Evolutionary conservation across 108 stramenopile species (phyloP).

Genomic region (Skeletonema potamos): DNA sequence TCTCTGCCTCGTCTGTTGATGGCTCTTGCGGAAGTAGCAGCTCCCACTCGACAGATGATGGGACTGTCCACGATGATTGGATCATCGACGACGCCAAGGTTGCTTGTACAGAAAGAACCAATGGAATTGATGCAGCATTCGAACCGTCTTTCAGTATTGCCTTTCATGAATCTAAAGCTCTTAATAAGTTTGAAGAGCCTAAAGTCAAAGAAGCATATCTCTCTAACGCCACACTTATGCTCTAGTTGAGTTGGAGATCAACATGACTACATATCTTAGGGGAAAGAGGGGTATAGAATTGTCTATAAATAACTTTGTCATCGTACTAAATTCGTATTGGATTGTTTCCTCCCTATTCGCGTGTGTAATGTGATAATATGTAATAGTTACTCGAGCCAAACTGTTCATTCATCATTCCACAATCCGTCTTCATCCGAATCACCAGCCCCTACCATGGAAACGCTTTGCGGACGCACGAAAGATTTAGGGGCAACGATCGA

Average conservation of each 20-base stretch:
- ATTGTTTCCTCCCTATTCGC: too few species aligned
- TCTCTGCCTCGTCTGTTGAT: neutral
- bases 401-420: conserved; percentile 10
- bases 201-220: neutral
- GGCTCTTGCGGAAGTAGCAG: neutral
- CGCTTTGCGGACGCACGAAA: conserved; percentile 4
- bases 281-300: too few species aligned
- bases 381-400: too few species aligned
- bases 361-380: too few species aligned
- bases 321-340: too few species aligned
- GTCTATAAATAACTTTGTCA: too few species aligned
- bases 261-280: neutral
- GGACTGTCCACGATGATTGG: neutral
- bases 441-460: neutral
- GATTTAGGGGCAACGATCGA: conserved; percentile 15
- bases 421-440: conserved; percentile 17
- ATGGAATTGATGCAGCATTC: neutral
- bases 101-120: neutral
- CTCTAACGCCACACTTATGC: neutral
- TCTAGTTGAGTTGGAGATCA: neutral
- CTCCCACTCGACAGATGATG: neutral
- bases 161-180: neutral
- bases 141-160: neutral
- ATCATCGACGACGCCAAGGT: neutral
- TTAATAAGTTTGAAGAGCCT: neutral